Conservation (phyloP, 202 grass and related monocot genomes). For the Cymbopogon flexuosus region DNA sequence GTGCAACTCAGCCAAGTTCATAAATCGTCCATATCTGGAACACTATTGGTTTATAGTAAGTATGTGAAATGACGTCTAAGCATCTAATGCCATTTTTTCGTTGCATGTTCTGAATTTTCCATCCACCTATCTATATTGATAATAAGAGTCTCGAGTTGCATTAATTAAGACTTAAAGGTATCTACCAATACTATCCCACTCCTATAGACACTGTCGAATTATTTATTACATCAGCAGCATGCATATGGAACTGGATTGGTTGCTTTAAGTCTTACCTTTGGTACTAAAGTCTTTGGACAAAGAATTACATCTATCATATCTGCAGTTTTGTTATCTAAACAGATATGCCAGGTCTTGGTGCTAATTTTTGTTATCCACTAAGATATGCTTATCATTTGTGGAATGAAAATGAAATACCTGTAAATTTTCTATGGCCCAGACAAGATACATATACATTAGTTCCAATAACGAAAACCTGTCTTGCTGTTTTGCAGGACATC, state of each 20-base stretch:
- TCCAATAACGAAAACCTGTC: neutral
- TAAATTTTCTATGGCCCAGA: neutral
- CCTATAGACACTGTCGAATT: neutral
- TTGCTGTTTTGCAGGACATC: slow-evolving; percentile 65
- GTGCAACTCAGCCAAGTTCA: neutral
- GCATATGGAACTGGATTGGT: neutral
- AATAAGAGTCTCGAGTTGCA: slow-evolving; percentile 7
- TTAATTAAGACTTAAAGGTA: neutral
- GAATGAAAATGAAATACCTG: neutral
- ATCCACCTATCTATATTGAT: neutral
- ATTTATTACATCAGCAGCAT: neutral
- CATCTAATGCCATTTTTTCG: neutral
- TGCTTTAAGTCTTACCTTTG: neutral
- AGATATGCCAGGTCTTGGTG: neutral
- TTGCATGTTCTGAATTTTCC: slow-evolving; percentile 1
- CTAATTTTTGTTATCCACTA: neutral
- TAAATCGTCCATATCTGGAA: neutral
- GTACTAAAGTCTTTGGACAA: neutral
- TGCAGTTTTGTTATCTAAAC: neutral
- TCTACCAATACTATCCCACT: neutral
- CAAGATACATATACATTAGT: neutral
- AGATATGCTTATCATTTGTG: neutral
- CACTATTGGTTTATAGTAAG: neutral
- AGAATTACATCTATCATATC: neutral
- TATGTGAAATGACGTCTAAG: slow-evolving; percentile 14